Conservation (phyloP, 306 rosid genomes). For the Rosa chinensis region DNA sequence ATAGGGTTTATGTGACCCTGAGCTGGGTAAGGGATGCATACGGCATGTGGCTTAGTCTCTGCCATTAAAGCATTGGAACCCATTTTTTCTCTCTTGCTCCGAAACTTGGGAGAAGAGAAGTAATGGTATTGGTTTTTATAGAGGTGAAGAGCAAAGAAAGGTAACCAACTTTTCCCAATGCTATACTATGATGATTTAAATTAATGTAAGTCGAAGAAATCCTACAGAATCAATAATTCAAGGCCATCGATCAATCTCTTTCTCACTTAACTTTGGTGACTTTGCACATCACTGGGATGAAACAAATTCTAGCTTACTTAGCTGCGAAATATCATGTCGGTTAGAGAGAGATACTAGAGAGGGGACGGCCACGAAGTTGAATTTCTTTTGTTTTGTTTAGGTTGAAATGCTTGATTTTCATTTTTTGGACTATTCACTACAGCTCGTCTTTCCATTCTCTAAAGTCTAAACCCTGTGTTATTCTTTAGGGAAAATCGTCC, state of each 20-base stretch:
- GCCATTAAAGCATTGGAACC: background rate
- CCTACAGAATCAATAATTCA: background rate
- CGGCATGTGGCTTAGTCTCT: slow-evolving; percentile 27
- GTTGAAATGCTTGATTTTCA: too few species aligned
- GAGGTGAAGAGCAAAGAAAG: background rate
- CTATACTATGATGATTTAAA: background rate
- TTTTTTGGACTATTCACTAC: too few species aligned
- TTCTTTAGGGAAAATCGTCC: too few species aligned
- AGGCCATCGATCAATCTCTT: background rate
- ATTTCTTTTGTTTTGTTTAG: too few species aligned
- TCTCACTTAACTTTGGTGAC: background rate
- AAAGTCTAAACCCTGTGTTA: too few species aligned
- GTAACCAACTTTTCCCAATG: too few species aligned
- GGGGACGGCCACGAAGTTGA: too few species aligned
- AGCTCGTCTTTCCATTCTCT: too few species aligned
- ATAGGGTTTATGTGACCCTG: slow-evolving; percentile 47
- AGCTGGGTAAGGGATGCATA: slow-evolving; percentile 40
- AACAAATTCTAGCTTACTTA: too few species aligned
- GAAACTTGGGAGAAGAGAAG: background rate
- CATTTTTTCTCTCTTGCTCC: background rate
- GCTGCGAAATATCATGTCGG: too few species aligned
- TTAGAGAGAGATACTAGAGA: too few species aligned
- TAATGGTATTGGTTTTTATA: background rate
- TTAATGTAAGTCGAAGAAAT: background rate
- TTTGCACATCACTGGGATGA: background rate